Conservation (phyloP, 1,139 yeast species). For the Yarrowia galli region DNA sequence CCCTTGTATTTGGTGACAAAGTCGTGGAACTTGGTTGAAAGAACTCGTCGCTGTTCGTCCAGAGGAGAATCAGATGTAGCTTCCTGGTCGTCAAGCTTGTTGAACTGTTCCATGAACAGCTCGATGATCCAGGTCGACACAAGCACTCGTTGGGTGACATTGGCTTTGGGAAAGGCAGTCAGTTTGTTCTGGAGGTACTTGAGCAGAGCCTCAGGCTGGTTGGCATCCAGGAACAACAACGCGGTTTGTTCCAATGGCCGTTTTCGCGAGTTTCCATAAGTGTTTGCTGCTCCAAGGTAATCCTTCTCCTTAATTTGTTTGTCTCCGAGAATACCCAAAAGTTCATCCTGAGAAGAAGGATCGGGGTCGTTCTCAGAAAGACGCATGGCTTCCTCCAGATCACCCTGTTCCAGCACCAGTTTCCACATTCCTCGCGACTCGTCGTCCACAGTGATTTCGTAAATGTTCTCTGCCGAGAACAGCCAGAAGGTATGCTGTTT, state of each 20-base stretch:
- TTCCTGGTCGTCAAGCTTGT: constrained; percentile 56
- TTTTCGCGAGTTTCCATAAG: constrained; percentile 64
- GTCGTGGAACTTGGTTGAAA: constrained; percentile 55
- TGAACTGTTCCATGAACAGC: constrained; percentile 61
- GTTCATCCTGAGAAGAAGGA: constrained; percentile 47
- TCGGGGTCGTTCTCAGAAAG: constrained; percentile 53
- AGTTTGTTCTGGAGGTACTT: constrained; percentile 66
- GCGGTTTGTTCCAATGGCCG: constrained; percentile 78
- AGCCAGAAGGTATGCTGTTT: constrained; percentile 66
- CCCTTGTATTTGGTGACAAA: constrained; percentile 62
- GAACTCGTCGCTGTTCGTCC: constrained; percentile 41
- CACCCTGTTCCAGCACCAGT: constrained; percentile 65
- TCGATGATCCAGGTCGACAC: constrained; percentile 88
- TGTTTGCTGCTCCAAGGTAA: constrained; percentile 62
- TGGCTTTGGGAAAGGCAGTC: constrained; percentile 50
- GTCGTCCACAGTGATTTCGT: constrained; percentile 71
- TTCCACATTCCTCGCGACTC: constrained; percentile 83
- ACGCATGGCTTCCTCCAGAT: constrained; percentile 72
- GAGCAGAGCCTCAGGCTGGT: constrained; percentile 57
- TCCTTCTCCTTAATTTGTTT: constrained; percentile 54
- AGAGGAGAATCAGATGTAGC: constrained; percentile 43
- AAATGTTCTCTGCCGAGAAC: constrained; percentile 59
- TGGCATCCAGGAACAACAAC: constrained; percentile 62
- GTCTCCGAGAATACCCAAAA: constrained; percentile 69
- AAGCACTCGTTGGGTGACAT: constrained; percentile 63